These are phyloP conservation scores for Diaporthe sp. DNA, from an alignment of 2,329 filamentous ascomycete genomes.

Conservation along the genomic window DNA sequence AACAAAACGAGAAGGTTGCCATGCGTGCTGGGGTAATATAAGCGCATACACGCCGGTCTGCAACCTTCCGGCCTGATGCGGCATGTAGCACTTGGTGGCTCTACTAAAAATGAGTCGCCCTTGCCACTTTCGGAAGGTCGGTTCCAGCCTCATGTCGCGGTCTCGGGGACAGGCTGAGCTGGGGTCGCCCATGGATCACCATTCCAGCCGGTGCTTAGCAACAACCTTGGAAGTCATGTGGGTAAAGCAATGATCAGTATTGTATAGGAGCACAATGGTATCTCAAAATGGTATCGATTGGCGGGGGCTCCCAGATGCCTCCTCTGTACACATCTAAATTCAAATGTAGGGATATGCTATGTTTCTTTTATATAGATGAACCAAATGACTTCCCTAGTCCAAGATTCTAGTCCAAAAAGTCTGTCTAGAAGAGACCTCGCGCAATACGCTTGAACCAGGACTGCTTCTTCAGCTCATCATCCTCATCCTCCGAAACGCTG, in stretches of 20 bases:
- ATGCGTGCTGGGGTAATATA: background rate
- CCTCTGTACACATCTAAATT: background rate
- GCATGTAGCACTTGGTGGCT: constrained; percentile 10
- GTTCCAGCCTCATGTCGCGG: background rate
- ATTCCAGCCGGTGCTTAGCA: background rate
- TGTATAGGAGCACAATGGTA: background rate
- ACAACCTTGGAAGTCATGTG: background rate
- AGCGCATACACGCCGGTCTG: background rate
- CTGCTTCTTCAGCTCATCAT: constrained; percentile 48
- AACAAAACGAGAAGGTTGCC: background rate
- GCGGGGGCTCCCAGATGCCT: too few species aligned
- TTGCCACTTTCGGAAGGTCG: constrained; percentile 25
- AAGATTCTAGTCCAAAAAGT: background rate
- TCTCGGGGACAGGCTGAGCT: background rate
- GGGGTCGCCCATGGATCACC: background rate
- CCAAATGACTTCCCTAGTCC: background rate
- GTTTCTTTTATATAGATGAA: background rate
- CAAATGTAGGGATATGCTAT: background rate
- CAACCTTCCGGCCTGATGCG: constrained; percentile 9
- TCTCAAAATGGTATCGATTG: constrained; percentile 16
- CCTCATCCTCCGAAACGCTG: constrained; percentile 60
- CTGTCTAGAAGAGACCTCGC: constrained; percentile 52
- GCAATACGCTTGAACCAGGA: constrained; percentile 54
- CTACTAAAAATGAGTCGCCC: background rate
- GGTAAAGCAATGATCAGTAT: background rate